Evolutionary conservation across 139 green algal species (phyloP), one percentile per base, ranked within the genome.

Genomic region (Pedinophyceae sp.): DNA sequence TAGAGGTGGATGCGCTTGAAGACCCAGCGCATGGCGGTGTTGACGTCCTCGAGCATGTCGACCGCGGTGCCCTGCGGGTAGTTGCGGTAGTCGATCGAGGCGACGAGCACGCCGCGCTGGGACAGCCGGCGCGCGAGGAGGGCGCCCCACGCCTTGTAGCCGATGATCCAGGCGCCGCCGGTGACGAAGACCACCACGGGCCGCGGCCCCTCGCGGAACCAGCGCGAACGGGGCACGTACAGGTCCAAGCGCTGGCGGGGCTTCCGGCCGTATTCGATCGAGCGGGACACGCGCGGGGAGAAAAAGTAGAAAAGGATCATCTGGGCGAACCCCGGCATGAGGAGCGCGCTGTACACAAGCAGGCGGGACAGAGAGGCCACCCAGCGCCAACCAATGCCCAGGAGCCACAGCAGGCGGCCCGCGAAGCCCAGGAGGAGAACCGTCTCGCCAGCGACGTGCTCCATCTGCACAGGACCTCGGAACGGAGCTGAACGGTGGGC

Each of bases 131-230:
- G 57, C 2, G 60, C 88, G 34, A 95, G 73, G 29, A 95, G 66
- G 7, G 87, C 79, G 16, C 88, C 88, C 88, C 88, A 96, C 0
- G 80, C 88, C 69, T 92, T 91, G 77, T 95, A 93, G 17, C 88
- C 88, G 30, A 96, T 95, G 1, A 78, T 93, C 84, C 87, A 96
- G 1, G 83, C 83, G 3, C 88, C 87, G 17, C 85, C 84, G 41
- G 85, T 94, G 23, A 94, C 60, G 43, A 87, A 94, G 49, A 94
- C 88, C 30, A 91, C 77, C 1, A 90, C 80, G 3, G 82, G 84
- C 26, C 48, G 61, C 2, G 56, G 56, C 4, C 29, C 17, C 50
- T 59, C 22, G 2, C 29, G n/a, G 6, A 48, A 27, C 56, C 55
- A 63, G 20, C 61, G 25, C 41, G 57, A 34, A 22, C 61, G 63